Base-by-base conservation (phyloP, 192 early-diverging fungal genomes). In the Rhizophlyctis rosea region DNA sequence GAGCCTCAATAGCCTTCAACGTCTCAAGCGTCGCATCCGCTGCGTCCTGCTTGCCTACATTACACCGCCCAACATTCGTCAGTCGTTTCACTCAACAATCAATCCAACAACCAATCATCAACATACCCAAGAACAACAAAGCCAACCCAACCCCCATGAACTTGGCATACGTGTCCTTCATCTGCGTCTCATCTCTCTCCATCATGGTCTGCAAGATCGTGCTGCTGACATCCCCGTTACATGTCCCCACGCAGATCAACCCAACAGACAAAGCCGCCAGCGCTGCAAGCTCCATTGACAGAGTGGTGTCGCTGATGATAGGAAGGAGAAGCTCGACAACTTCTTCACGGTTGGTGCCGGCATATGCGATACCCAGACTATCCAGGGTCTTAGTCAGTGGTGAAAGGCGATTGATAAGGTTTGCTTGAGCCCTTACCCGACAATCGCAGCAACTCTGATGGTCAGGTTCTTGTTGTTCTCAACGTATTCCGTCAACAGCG, bases 111-210 rank as follows among this genome's bases (percentile, higher is more conserved):
- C n/a, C n/a, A n/a, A n/a, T n/a, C n/a, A 18, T 18, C 47, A 30
- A 14, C 50, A 4, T 34, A 36, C 65, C 94, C 47, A 99, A 79
- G 69, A 88, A 94, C 54, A 99, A 70, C 34, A 99, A 72, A 27
- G 87, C 89, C 29, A 99, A 81, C 24, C 95, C 97, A 24, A 99
- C 82, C 33, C 90, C 90, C 92, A 97, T 94, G 71, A 94, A 96
- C 32, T 87, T 86, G 2, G 91, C 88, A 66, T 86, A 95, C 23
- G 88, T 82, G 62, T 95, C 90, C 71, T 90, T 95, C 3, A 95
- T 80, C 29, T 94, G 79, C 16, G 76, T 57, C 24, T 95, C 93
- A n/a, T 86, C 83, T 11, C 92, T 88, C 76, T 98, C 95, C 86
- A 95, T 94, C 86, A 98, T 88, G 3, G 90, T 89, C 73, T 96